phyloP scores from a whole-genome alignment of 2,329 filamentous ascomycete species.

The Tolypocladium guangdongense region DNA sequence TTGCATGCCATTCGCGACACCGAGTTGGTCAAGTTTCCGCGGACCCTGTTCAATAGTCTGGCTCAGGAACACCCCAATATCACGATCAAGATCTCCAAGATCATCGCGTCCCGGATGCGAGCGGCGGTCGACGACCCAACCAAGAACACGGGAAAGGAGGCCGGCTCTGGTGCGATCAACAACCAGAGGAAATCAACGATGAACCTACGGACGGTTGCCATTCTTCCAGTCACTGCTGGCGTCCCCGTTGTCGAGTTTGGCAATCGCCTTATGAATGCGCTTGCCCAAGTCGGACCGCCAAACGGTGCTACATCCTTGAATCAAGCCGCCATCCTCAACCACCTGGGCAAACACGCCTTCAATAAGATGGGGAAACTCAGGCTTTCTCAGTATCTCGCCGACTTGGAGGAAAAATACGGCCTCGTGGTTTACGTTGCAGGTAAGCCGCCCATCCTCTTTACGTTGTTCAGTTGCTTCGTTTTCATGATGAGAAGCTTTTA shows the following conservation, averaged over 20 bases:
- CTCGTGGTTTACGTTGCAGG: slow-evolving; percentile 87
- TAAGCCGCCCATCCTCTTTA: slow-evolving; percentile 25
- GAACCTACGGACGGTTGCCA: slow-evolving; percentile 85
- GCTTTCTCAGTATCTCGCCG: slow-evolving; percentile 88
- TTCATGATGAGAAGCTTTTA: slow-evolving; percentile 41
- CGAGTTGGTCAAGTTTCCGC: slow-evolving; percentile 89
- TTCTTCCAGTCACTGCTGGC: slow-evolving; percentile 81
- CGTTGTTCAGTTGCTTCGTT: neutral
- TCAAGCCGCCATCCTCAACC: slow-evolving; percentile 86
- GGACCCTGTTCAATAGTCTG: slow-evolving; percentile 93
- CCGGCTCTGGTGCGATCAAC: slow-evolving; percentile 40
- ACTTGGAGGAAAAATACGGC: slow-evolving; percentile 93
- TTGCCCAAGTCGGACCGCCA: slow-evolving; percentile 78
- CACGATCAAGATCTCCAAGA: slow-evolving; percentile 97
- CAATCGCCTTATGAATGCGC: slow-evolving; percentile 74
- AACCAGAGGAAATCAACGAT: slow-evolving; percentile 68
- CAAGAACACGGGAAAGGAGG: slow-evolving; percentile 53
- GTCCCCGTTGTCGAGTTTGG: slow-evolving; percentile 94
- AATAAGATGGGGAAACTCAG: slow-evolving; percentile 96
- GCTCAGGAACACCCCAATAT: slow-evolving; percentile 96
- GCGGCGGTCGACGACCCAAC: slow-evolving; percentile 74
- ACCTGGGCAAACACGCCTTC: slow-evolving; percentile 91
- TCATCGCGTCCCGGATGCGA: slow-evolving; percentile 92
- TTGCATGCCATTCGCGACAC: slow-evolving; percentile 94
- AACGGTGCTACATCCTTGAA: slow-evolving; percentile 89